phyloP scores from a whole-genome alignment of 495 filamentous ascomycete genomes.

The Penicillium waksmanii region DNA sequence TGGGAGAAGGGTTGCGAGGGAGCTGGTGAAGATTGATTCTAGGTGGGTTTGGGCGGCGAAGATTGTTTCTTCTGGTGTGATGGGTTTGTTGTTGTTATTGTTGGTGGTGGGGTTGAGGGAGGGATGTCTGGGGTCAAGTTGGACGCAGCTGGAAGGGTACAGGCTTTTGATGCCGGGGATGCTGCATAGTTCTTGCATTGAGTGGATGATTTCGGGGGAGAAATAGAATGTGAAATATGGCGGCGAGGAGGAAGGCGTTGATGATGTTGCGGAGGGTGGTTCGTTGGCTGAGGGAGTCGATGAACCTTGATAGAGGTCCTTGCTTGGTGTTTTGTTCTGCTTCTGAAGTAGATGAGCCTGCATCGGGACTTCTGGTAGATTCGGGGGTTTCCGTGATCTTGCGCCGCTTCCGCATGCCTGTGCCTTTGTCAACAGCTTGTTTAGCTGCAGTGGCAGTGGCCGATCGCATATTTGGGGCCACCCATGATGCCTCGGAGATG shows the following conservation, averaged over 20 bases:
- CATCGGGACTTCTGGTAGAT: conserved; percentile 4
- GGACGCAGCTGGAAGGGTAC: conserved; percentile 42
- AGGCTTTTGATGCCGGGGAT: conserved; percentile 30
- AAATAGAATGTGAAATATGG: conserved; percentile 43
- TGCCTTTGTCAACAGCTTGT: neutral
- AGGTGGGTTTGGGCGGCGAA: conserved; percentile 34
- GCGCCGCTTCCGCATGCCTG: conserved; percentile 32
- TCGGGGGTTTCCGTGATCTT: conserved; percentile 22
- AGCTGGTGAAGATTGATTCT: conserved; percentile 37
- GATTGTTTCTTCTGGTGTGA: conserved; percentile 29
- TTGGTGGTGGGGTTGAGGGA: conserved; percentile 8
- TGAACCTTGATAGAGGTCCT: conserved; percentile 6
- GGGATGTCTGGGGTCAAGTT: conserved; percentile 10
- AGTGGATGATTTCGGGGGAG: conserved; percentile 47
- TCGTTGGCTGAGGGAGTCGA: conserved; percentile 8
- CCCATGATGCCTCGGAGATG: conserved; percentile 44
- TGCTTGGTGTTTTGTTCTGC: neutral
- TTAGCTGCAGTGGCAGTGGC: neutral
- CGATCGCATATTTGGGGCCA: conserved; percentile 35
- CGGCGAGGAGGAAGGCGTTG: conserved; percentile 38
- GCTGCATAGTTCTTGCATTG: conserved; percentile 38
- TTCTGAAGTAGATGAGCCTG: conserved; percentile 16
- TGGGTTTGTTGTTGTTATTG: conserved; percentile 6
- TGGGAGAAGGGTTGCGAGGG: conserved; percentile 37
- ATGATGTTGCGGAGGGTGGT: conserved; percentile 27